phyloP scores from a whole-genome alignment of 495 filamentous ascomycete species.

The Talaromyces nanjingensis region DNA sequence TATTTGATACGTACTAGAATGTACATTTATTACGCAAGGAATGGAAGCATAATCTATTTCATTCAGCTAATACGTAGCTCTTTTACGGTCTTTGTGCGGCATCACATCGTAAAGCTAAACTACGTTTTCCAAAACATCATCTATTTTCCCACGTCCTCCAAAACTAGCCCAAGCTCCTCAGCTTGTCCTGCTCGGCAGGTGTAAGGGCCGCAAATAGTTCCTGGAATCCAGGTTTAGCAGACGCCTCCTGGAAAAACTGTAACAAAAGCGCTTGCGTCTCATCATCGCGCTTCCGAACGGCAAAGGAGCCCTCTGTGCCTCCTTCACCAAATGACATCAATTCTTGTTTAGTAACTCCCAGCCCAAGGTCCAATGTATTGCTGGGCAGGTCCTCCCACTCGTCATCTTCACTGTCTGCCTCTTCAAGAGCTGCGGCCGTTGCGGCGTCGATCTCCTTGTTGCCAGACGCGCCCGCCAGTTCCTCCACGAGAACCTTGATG shows the following conservation, averaged over 20 bases:
- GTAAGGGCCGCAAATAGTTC: slow-evolving; percentile 64
- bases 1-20: background rate
- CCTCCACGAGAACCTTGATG: slow-evolving; percentile 88
- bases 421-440: slow-evolving; percentile 42
- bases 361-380: slow-evolving; percentile 62
- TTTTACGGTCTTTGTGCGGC: background rate
- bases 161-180: slow-evolving; percentile 35
- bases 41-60: background rate
- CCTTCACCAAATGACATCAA: slow-evolving; percentile 71
- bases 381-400: slow-evolving; percentile 86
- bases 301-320: slow-evolving; percentile 43
- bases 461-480: slow-evolving; percentile 61
- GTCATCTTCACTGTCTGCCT: slow-evolving; percentile 50
- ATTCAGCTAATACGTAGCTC: background rate
- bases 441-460: slow-evolving; percentile 47
- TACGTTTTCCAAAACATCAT: background rate
- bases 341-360: slow-evolving; percentile 59
- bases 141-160: background rate
- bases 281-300: slow-evolving; percentile 69
- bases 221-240: slow-evolving; percentile 65
- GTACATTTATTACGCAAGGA: background rate
- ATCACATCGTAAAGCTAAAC: background rate
- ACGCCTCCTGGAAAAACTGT: slow-evolving; percentile 72
- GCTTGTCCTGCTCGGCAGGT: slow-evolving; percentile 66
- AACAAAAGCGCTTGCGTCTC: slow-evolving; percentile 80